Evolutionary conservation across 805 yeast genomes (phyloP).

Genomic region (Metschnikowia cubensis): DNA sequence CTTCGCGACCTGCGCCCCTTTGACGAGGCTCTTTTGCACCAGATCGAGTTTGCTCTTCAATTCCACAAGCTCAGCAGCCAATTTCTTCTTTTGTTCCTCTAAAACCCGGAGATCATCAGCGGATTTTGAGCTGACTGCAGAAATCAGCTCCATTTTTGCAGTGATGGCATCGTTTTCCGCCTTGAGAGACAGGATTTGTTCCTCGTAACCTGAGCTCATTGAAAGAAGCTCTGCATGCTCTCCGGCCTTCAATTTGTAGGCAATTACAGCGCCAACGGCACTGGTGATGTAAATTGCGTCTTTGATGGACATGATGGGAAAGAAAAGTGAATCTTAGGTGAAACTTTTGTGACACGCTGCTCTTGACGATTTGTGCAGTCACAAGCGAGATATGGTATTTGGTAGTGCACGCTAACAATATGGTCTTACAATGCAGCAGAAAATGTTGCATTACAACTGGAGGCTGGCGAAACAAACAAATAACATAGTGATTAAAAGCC

Average conservation of each 20-base stretch:
- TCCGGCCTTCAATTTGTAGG: conserved; percentile 9
- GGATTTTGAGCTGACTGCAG: conserved; percentile 1
- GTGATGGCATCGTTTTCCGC: conserved; percentile 7
- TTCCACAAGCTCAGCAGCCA: not conserved
- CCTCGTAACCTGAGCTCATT: conserved; percentile 2
- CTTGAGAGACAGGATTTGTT: conserved; percentile 5
- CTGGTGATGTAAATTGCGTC: conserved; percentile 8
- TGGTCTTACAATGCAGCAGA: not conserved
- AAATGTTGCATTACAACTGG: too few species aligned
- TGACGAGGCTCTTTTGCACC: not conserved
- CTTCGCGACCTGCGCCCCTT: conserved; percentile 3
- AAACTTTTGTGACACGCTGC: conserved; percentile 1
- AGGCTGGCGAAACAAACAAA: not conserved
- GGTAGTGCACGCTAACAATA: not conserved
- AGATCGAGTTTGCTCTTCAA: not conserved
- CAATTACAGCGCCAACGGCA: conserved; percentile 7
- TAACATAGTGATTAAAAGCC: not conserved
- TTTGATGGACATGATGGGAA: conserved; percentile 2
- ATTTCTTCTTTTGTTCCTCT: not conserved
- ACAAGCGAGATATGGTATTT: not conserved
- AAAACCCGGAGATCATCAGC: not conserved
- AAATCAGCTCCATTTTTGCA: conserved; percentile 2
- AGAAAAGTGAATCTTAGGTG: not conserved
- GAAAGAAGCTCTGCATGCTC: conserved; percentile 5
- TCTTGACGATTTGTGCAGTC: conserved; percentile 1